Evolutionary conservation across 208 protist species (phyloP).

Genomic region (Tritrichomonas foetus): DNA sequence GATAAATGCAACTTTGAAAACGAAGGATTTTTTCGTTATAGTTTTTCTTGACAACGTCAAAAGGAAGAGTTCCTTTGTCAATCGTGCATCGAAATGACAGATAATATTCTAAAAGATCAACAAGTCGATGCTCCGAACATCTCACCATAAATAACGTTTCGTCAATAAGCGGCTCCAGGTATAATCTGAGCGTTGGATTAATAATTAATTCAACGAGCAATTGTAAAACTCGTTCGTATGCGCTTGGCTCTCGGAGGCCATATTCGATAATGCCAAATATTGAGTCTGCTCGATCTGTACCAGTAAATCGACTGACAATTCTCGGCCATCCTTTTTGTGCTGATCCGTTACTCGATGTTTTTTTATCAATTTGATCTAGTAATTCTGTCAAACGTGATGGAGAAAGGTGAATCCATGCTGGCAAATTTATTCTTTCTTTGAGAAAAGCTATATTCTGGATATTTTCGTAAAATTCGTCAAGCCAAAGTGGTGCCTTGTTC

Average conservation of each 20-base stretch:
- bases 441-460: neutral
- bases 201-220: neutral
- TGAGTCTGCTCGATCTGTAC: neutral
- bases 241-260: neutral
- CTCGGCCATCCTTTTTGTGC: neutral
- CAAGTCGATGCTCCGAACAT: neutral
- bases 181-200: neutral
- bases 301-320: neutral
- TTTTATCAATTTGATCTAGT: neutral
- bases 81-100: neutral
- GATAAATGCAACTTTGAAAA: neutral
- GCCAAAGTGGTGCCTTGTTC: no score
- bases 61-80: neutral
- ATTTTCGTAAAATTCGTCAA: neutral
- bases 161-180: neutral
- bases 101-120: neutral
- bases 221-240: neutral
- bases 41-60: neutral
- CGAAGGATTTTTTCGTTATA: neutral
- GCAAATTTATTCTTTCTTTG: neutral
- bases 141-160: neutral
- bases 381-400: neutral
- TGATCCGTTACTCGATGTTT: neutral
- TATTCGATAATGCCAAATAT: neutral
- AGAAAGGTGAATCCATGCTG: neutral